Percentiles rank a stretch among this genome's conserved stretches.
These are phyloP conservation scores for Xylaria sp. DNA, from an alignment of 2,329 filamentous ascomycete species.

Conservation along the genomic window DNA sequence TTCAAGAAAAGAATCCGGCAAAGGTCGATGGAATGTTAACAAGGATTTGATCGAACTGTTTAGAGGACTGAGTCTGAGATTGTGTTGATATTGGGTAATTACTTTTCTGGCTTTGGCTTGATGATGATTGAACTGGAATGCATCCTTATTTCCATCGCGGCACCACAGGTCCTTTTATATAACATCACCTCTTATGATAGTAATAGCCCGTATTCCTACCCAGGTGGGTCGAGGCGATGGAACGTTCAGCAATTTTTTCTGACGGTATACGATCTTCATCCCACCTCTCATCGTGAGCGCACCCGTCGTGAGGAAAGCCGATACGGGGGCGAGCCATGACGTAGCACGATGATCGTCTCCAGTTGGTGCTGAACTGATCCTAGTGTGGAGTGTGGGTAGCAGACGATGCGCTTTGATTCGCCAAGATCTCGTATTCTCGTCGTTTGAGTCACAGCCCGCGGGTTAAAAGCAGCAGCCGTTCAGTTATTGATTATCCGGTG, in stretches of 20 bases:
- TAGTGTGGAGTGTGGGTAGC: constrained; percentile 11
- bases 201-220: background rate
- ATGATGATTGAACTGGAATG: constrained; percentile 9
- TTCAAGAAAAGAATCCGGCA: background rate
- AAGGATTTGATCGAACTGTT: background rate
- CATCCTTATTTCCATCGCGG: background rate
- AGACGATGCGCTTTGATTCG: constrained; percentile 24
- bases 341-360: constrained; percentile 38
- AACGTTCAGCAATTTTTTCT: constrained; percentile 13
- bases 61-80: too few species aligned
- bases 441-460: background rate
- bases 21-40: background rate
- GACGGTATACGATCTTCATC: constrained; percentile 11
- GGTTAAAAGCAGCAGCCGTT: background rate
- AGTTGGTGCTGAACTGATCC: constrained; percentile 21
- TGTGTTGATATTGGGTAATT: background rate
- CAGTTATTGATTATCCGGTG: constrained; percentile 2
- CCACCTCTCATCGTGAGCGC: constrained; percentile 30
- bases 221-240: constrained; percentile 16
- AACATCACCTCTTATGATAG: background rate
- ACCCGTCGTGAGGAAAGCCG: constrained; percentile 20
- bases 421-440: constrained; percentile 48
- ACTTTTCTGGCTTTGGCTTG: background rate
- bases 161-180: constrained; percentile 14
- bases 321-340: constrained; percentile 38